Percentiles rank a stretch among this genome's conserved stretches.
phyloP scores from a whole-genome alignment of 2,329 filamentous ascomycete genomes.

The Dendryphion nanum region DNA sequence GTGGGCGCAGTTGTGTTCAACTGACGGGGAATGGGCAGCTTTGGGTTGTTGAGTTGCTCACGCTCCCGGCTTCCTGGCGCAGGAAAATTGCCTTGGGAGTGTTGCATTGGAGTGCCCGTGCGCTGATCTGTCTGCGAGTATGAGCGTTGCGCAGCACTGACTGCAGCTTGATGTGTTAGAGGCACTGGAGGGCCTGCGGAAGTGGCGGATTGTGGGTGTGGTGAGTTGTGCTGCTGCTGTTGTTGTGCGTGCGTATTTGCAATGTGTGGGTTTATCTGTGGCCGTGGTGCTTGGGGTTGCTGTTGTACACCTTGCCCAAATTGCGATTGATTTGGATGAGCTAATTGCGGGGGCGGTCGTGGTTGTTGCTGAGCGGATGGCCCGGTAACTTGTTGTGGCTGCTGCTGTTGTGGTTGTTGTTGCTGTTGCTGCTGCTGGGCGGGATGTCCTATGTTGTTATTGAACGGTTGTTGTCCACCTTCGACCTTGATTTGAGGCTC shows the following conservation, averaged over 20 bases:
- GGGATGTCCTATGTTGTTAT: no score
- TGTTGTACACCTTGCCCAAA: constrained; percentile 21
- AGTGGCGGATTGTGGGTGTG: constrained; percentile 37
- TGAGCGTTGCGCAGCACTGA: constrained; percentile 41
- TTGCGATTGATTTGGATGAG: constrained; percentile 25
- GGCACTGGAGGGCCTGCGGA: constrained; percentile 35
- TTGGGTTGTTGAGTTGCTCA: constrained; percentile 52
- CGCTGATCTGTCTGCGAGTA: constrained; percentile 37
- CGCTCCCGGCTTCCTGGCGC: constrained; percentile 34
- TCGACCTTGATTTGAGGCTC: constrained; percentile 39
- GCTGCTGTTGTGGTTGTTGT: constrained; percentile 24
- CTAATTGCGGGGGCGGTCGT: constrained; percentile 21
- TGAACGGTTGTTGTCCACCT: constrained; percentile 23
- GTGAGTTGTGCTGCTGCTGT: constrained; percentile 37
- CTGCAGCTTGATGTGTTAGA: constrained; percentile 46
- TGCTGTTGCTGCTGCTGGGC: constrained; percentile 25
- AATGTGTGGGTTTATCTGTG: constrained; percentile 38
- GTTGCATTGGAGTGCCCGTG: constrained; percentile 34
- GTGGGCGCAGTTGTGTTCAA: constrained; percentile 70
- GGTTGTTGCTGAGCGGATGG: constrained; percentile 5
- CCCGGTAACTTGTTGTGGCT: constrained; percentile 13
- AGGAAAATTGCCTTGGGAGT: constrained; percentile 30
- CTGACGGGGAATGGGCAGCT: constrained; percentile 81
- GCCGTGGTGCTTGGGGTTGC: constrained; percentile 30
- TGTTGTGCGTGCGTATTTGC: constrained; percentile 27